These are phyloP conservation scores for Elaeagnus macrophylla DNA, from an alignment of 306 rosid species.

Conservation along the genomic window DNA sequence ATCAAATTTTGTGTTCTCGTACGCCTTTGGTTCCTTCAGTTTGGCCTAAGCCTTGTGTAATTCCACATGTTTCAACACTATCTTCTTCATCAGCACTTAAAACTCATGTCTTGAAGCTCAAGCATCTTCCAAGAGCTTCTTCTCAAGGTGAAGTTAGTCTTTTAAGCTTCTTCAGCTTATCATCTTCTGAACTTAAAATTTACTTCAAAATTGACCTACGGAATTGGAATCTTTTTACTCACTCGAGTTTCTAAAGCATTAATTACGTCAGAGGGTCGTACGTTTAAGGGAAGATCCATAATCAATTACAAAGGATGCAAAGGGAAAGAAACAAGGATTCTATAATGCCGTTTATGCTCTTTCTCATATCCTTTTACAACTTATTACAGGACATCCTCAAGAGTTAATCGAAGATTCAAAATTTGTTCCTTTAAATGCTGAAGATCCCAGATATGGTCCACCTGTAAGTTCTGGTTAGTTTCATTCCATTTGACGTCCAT, in stretches of 20 bases:
- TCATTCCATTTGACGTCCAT: slow-evolving; percentile 15
- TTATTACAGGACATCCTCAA: slow-evolving; percentile 45
- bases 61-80: slow-evolving; percentile 12
- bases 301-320: background rate
- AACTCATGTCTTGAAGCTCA: slow-evolving; percentile 33
- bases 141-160: slow-evolving; percentile 43
- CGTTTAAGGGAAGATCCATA: too few relatives aligned
- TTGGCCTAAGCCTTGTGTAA: slow-evolving; percentile 5
- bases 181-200: slow-evolving; percentile 2
- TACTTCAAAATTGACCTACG: slow-evolving; percentile 4
- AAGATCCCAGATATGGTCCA: slow-evolving; percentile 75
- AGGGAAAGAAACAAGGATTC: background rate
- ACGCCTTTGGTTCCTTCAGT: slow-evolving; percentile 12
- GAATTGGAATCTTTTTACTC: slow-evolving; percentile 9
- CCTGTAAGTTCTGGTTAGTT: slow-evolving; percentile 99
- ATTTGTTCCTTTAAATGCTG: slow-evolving; percentile 73
- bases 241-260: too few relatives aligned
- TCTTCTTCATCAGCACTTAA: slow-evolving; percentile 19
- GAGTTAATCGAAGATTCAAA: slow-evolving; percentile 75
- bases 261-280: too few relatives aligned
- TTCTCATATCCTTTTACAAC: background rate
- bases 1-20: slow-evolving; percentile 19
- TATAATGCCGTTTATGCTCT: background rate
- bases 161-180: slow-evolving; percentile 13
- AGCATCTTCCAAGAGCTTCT: slow-evolving; percentile 29